Percentiles rank a stretch among this genome's conserved stretches.
These are phyloP conservation scores for Colletotrichum sp. DNA, from an alignment of 2,329 filamentous ascomycete genomes.

Conservation along the genomic window DNA sequence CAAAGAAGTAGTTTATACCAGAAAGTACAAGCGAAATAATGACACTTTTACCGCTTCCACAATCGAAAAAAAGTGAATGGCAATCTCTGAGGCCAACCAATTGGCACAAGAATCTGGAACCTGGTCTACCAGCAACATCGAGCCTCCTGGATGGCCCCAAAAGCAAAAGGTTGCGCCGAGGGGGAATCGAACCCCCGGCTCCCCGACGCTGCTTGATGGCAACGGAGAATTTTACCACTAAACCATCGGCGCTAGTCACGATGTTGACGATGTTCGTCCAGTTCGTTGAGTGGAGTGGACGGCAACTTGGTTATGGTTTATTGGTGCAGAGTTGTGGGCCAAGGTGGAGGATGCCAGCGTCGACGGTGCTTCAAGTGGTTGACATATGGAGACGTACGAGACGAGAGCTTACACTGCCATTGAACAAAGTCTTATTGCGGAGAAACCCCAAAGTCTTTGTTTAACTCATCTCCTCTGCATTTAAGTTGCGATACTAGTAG, in stretches of 20 bases:
- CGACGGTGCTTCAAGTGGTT: background rate
- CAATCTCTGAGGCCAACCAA: background rate
- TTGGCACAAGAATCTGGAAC: rapidly evolving
- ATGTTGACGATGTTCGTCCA: background rate
- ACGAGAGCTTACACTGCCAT: background rate
- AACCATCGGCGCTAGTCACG: slow-evolving; percentile 5
- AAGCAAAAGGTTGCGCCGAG: slow-evolving; percentile 1
- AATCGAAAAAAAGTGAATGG: background rate
- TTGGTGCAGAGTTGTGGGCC: background rate
- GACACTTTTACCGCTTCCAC: background rate
- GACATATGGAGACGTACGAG: background rate
- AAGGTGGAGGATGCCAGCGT: background rate
- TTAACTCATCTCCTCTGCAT: background rate
- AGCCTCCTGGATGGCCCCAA: background rate
- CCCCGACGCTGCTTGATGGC: slow-evolving; percentile 12
- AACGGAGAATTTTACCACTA: slow-evolving; percentile 20
- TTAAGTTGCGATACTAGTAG: background rate
- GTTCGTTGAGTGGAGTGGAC: rapidly evolving
- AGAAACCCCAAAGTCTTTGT: background rate
- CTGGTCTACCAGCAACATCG: background rate
- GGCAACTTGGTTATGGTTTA: too few species aligned
- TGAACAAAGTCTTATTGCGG: background rate
- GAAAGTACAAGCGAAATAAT: background rate
- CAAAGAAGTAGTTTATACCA: background rate
- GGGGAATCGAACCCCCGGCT: slow-evolving; percentile 17